phyloP scores from a whole-genome alignment of 768 basidiomycete species.

The Lentinus brumalis region DNA sequence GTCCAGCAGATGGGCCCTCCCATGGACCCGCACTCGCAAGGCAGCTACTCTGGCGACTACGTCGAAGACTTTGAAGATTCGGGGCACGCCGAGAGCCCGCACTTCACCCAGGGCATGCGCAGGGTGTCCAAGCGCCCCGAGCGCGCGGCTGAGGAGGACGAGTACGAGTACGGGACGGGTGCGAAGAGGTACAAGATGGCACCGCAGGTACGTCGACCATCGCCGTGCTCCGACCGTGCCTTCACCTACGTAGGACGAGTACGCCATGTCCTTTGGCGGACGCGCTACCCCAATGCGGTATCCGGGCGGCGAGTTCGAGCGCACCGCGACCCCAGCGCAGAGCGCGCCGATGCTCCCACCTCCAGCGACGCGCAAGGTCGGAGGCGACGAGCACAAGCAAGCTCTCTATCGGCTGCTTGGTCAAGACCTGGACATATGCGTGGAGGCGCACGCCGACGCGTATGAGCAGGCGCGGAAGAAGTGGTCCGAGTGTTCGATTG shows the following conservation, averaged over 20 bases:
- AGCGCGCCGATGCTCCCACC: neutral
- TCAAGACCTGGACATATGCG: slow-evolving; percentile 44
- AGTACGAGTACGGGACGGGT: slow-evolving; percentile 16
- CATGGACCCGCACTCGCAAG: neutral
- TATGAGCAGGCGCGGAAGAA: slow-evolving; percentile 47
- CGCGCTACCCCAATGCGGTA: slow-evolving; percentile 3
- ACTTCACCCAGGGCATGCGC: slow-evolving; percentile 2
- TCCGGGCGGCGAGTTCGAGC: neutral
- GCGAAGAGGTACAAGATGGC: slow-evolving; percentile 25
- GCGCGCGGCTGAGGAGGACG: slow-evolving; percentile 11
- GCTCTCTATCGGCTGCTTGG: slow-evolving; percentile 44
- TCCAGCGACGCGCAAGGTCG: neutral
- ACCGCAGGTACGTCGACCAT: slow-evolving; percentile 5
- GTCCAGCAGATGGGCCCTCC: neutral
- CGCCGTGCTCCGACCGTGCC: neutral
- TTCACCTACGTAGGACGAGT: slow-evolving; percentile 13
- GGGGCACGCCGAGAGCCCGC: neutral
- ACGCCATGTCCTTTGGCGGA: neutral
- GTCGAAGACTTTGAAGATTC: neutral
- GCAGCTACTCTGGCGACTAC: neutral
- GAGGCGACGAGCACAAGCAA: slow-evolving; percentile 1
- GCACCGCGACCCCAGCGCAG: neutral
- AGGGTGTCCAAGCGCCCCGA: slow-evolving; percentile 11
- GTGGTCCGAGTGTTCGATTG: slow-evolving; percentile 52
- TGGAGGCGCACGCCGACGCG: slow-evolving; percentile 41